Evolutionary conservation across 2,329 filamentous ascomycete species (phyloP), one percentile per base, ranked within the genome.

Genomic region (Exophiala sp.): DNA sequence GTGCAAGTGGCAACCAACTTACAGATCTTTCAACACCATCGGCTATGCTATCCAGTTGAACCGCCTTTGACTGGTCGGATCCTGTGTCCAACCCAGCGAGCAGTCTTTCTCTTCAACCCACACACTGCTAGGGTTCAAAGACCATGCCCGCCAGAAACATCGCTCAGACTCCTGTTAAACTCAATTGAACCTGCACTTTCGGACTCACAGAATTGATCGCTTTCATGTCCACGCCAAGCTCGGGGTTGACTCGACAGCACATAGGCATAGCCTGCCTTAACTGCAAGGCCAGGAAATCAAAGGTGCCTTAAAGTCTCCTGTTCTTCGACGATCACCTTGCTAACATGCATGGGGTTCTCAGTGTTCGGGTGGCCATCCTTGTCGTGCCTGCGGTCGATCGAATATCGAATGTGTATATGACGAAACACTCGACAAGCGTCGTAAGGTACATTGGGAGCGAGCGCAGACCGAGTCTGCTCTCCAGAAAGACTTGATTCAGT

Each of bases 251-350:
- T 24, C 41, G 41, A 32, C 41, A 43, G 41, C 41, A 43, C 41
- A 43, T 43, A 84, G 35, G 80, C 11, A 81, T 14, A 81, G 52
- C 52, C 12, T 54, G 52, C 44, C 41, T 54, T 14, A 45, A 42
- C 29, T 54, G 52, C 34, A 54, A 54, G 34, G 41, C 32, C 14
- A 46, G 52, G n/a, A 54, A 43, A 20, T 50, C 45, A 9, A 54
- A 54, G 46, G 46, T 54, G 34, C 38, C 5, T 18, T 43, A 14
- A 14, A 10, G 7, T 4, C 18, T 24, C 18, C 14, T n/a, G 1
- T n/a, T n/a, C 6, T n/a, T 8, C 41, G 18, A 21, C 3, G 5
- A 2, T n/a, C 24, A 8, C 18, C 40, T 39, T 40, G n/a, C 11
- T 35, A 24, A 12, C 20, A 35, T n/a, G 10, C 38, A 36, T n/a